Evolutionary conservation across 495 filamentous ascomycete species (phyloP).

Genomic region (Podospora bellae-mahoneyi): DNA sequence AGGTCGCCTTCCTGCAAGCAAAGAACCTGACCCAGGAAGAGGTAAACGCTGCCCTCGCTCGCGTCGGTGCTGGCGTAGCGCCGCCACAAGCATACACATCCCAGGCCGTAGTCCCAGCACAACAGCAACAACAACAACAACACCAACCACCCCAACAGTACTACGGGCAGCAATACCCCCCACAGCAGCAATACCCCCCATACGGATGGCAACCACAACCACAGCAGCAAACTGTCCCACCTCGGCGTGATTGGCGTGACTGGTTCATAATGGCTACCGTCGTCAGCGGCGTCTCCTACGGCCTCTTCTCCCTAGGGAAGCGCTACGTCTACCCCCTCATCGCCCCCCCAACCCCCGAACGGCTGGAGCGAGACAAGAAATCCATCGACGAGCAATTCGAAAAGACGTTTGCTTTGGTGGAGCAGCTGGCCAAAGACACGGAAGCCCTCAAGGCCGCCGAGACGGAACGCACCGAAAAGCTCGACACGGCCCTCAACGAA

Average conservation of each 20-base stretch:
- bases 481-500: constrained; percentile 78
- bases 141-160: constrained; percentile 53
- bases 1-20: constrained; percentile 87
- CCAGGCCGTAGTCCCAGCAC: constrained; percentile 34
- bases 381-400: constrained; percentile 88
- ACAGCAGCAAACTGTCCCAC: constrained; percentile 59
- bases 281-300: constrained; percentile 79
- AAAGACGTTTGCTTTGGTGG: constrained; percentile 83
- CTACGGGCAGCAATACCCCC: constrained; percentile 63
- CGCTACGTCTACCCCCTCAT: constrained; percentile 90
- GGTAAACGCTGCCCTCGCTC: constrained; percentile 76
- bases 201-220: constrained; percentile 59
- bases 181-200: constrained; percentile 46
- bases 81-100: constrained; percentile 52
- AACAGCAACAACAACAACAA: constrained; percentile 36
- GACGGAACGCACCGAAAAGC: constrained; percentile 73
- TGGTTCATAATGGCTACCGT: constrained; percentile 98
- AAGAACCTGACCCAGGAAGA: constrained; percentile 98
- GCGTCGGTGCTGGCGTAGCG: constrained; percentile 57
- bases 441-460: constrained; percentile 81
- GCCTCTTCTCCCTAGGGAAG: constrained; percentile 83
- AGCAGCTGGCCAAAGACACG: constrained; percentile 88
- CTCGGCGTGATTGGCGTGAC: constrained; percentile 87
- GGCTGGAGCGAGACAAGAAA: constrained; percentile 88
- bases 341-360: constrained; percentile 86